Base-by-base conservation (phyloP, 768 basidiomycete species). In the Agrocybe praecox region DNA sequence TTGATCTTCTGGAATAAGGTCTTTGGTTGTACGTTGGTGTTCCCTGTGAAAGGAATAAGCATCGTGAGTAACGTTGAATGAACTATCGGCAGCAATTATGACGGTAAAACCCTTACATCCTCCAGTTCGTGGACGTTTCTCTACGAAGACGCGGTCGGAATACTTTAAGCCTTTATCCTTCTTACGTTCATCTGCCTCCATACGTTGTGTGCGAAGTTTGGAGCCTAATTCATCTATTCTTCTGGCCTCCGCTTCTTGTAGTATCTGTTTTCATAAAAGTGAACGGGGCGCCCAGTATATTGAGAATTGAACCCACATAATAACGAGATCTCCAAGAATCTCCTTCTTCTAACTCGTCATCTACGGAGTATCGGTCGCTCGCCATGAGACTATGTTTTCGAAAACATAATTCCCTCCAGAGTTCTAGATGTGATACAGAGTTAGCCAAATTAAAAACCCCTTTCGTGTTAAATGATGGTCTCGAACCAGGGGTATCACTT, bases 1-100 rank as follows among this genome's bases (percentile, higher is more conserved):
- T 83, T 83, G 6, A 90, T 86, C 73, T 89, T 92, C 75, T 92
- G 88, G 62, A 94, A 87, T 18, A 93, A 74, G 15, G 87, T 79
- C 73, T 87, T 92, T 19, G 88, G 85, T 61, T 71, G 78, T 10
- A 66, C 67, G 46, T 66, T 61, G 7, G 52, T 44, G 4, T 70
- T 71, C 76, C 78, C 80, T 80, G 53, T 34, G 26, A 45, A 48
- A 40, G 36, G 40, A 57, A 49, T 48, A 60, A 53, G 46, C 40
- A 54, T 48, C 42, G 36, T 61, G 53, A 64, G 59, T 60, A 40
- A 26, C 52, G n/a, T 43, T 62, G 55, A 63, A 44, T 61, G 22
- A 60, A 58, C 45, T 26, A 45, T 45, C 34, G 55, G 53, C 17
- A 45, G 55, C 45, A 29, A 29, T 29, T 29, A 29, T 29, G 26